Base-by-base conservation (phyloP, 345 rosid genomes). In the Syzygium aromaticum region DNA sequence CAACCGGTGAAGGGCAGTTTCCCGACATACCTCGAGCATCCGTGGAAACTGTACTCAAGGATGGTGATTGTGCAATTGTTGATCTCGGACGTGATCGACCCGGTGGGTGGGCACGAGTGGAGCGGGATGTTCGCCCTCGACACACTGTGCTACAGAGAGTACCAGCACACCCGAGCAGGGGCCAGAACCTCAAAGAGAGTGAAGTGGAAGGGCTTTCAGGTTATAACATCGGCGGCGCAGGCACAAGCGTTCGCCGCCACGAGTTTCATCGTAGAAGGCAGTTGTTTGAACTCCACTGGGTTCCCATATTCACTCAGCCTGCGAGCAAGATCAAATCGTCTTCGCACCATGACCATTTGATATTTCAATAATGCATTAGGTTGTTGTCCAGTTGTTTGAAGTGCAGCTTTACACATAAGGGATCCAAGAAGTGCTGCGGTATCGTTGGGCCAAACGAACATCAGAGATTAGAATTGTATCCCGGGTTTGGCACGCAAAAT, bases 41-140 rank as follows among this genome's bases (percentile, higher is more conserved):
- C 98, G 8, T 97, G 99, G 99, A 97, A 97, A 89, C 94, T 92
- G 56, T 94, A 95, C 84, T 95, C 98, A 3, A 93, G 98, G 88
- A 96, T 98, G 2, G 97, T 96, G 15, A 84, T 97, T 16, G 95
- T 97, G 98, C 98, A 96, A 30, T 89, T 95, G 7, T 14, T 77
- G 9, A 95, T 95, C 9, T 92, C 89, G 23, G 92, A 93, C 16
- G 94, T 95, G 91, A 94, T 97, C 43, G 86, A 92, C 53, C 90
- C 96, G 0, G 95, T 86, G 1, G 99, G 98, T 2, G 96, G 99
- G 99, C 92, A 87, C 30, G 94, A 94, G 88, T 97, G 99, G 98
- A 85, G 21, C 64, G 98, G 95, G 11, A 87, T 15, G 8, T 95
- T 95, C 10, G 98, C 98, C 4, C 88, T 95, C 54, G 63, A 43